Conservation (phyloP, 148 eudicot species). For the Dianthus caryophyllus region DNA sequence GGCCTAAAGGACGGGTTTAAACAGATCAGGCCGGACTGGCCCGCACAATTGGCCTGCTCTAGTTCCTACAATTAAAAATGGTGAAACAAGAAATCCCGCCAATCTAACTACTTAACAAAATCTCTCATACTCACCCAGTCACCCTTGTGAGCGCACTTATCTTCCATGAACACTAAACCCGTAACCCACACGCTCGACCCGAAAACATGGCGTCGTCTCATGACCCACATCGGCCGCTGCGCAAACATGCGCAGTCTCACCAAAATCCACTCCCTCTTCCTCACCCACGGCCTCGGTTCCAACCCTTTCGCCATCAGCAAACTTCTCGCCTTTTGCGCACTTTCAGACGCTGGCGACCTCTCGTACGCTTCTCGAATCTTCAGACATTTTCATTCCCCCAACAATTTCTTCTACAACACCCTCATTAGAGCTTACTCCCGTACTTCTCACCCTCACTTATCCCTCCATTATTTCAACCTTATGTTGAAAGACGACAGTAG, state of each 20-base stretch:
- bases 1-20: no score
- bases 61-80: no score
- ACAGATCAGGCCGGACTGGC: no score
- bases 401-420: constrained; percentile 25
- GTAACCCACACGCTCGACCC: constrained; percentile 10
- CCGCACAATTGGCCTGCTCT: no score
- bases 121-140: not conserved
- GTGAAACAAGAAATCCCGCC: not conserved
- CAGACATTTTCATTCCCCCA: constrained; percentile 13
- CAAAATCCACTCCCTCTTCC: constrained; percentile 19
- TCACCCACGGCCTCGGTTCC: constrained; percentile 23
- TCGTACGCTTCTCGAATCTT: constrained; percentile 21
- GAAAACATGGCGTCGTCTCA: constrained; percentile 18
- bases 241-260: constrained; percentile 12
- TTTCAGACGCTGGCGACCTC: constrained; percentile 15
- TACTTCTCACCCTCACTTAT: constrained; percentile 3
- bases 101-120: not conserved
- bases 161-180: not conserved
- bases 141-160: not conserved
- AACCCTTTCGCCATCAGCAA: constrained; percentile 28
- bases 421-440: constrained; percentile 28
- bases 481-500: constrained; percentile 11
- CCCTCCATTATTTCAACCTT: constrained; percentile 23
- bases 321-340: constrained; percentile 21
- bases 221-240: constrained; percentile 19